phyloP scores from a whole-genome alignment of 176 grass and related monocot species.

The Bothriochloa decipiens region DNA sequence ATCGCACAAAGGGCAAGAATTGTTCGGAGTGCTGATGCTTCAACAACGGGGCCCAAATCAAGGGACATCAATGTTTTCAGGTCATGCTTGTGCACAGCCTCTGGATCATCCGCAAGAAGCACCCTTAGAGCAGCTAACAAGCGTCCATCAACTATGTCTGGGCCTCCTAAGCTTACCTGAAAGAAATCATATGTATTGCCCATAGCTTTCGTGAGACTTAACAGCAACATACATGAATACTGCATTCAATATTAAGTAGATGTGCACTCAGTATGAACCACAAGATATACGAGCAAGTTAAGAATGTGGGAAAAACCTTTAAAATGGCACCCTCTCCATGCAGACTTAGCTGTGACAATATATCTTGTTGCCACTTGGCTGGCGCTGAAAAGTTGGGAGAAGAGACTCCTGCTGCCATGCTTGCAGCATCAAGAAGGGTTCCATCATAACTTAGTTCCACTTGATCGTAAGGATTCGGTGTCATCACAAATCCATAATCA shows the following conservation, averaged over 20 bases:
- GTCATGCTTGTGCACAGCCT: conserved; percentile 48
- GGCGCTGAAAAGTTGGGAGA: conserved; percentile 80
- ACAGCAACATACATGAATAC: not conserved
- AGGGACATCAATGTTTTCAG: conserved; percentile 75
- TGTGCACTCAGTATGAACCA: not conserved
- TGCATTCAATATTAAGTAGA: not conserved
- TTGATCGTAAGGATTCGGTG: conserved; percentile 75
- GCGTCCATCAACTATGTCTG: conserved; percentile 69
- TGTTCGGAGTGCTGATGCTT: conserved; percentile 68
- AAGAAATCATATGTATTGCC: conserved; percentile 2
- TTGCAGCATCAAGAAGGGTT: conserved; percentile 86
- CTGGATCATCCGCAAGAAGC: conserved; percentile 58
- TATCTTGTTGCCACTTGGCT: conserved; percentile 71
- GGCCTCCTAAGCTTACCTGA: conserved; percentile 82
- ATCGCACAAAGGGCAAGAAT: conserved; percentile 73
- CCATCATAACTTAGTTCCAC: conserved; percentile 91
- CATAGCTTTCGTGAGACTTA: not conserved
- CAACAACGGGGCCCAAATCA: conserved; percentile 51
- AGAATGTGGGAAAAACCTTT: conserved; percentile 54
- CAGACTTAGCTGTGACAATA: conserved; percentile 76
- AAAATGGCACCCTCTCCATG: conserved; percentile 67
- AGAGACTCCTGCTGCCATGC: conserved; percentile 84
- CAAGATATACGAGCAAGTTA: not conserved
- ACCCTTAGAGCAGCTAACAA: conserved; percentile 83
- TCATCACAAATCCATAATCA: conserved; percentile 97